These are phyloP conservation scores for Exophiala sp. DNA, from an alignment of 2,329 filamentous ascomycete genomes.

Conservation along the genomic window DNA sequence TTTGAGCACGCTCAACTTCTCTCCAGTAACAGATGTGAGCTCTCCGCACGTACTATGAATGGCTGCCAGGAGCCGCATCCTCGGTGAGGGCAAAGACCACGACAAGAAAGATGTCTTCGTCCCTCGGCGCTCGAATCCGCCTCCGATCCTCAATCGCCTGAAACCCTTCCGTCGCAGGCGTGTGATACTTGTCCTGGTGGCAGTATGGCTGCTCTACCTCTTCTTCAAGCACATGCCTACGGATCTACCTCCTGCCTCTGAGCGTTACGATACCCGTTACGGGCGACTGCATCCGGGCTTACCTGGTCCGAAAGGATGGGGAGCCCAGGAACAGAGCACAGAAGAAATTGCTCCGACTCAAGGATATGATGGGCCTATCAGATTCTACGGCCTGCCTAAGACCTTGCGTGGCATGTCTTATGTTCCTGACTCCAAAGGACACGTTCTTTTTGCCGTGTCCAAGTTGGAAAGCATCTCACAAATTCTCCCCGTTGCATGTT, in stretches of 20 bases:
- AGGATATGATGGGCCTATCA: constrained; percentile 62
- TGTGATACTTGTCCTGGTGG: constrained; percentile 43
- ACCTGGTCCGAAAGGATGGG: not conserved
- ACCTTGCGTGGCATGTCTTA: constrained; percentile 12
- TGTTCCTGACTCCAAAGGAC: constrained; percentile 45
- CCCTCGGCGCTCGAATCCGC: constrained; percentile 5
- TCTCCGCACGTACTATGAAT: constrained; percentile 9
- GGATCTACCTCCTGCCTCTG: constrained; percentile 36
- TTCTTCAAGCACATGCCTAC: constrained; percentile 60
- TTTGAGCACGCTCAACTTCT: not conserved
- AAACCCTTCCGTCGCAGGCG: constrained; percentile 44
- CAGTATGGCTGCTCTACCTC: constrained; percentile 53
- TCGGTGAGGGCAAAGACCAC: constrained; percentile 11
- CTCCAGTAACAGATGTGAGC: constrained; percentile 9
- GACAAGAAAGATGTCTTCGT: constrained; percentile 20
- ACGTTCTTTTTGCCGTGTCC: constrained; percentile 73
- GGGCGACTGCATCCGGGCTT: constrained; percentile 14
- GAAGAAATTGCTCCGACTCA: not conserved
- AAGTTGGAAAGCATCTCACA: constrained; percentile 66
- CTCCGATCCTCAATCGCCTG: constrained; percentile 26
- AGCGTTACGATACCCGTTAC: constrained; percentile 31
- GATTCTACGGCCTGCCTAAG: constrained; percentile 57
- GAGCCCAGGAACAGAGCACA: not conserved
- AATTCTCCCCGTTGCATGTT: constrained; percentile 75
- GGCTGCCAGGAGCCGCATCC: constrained; percentile 24